Percentiles rank a stretch among this genome's conserved stretches.
These are phyloP conservation scores for Meredithiella fracta DNA, from an alignment of 2,329 filamentous ascomycete species.

Conservation along the genomic window DNA sequence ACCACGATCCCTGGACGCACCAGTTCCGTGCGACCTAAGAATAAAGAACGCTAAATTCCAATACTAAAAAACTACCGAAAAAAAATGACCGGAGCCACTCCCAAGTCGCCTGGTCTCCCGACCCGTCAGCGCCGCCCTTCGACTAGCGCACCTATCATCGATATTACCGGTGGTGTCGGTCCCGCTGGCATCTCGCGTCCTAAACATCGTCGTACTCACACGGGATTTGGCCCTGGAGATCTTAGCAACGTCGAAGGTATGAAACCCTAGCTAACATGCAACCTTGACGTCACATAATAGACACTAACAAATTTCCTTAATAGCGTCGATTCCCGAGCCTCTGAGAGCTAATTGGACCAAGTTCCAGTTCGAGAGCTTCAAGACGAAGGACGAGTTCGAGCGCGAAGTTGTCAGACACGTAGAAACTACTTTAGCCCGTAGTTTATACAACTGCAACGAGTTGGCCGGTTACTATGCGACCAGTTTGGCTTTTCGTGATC, in stretches of 20 bases:
- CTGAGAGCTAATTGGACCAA: slow-evolving; percentile 66
- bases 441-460: slow-evolving; percentile 97
- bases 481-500: slow-evolving; percentile 80
- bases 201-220: slow-evolving; percentile 95
- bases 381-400: slow-evolving; percentile 68
- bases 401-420: slow-evolving; percentile 82
- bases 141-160: slow-evolving; percentile 64
- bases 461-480: slow-evolving; percentile 81
- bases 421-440: slow-evolving; percentile 88
- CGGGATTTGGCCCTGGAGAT: slow-evolving; percentile 75
- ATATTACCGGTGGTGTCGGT: slow-evolving; percentile 73
- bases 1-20: background rate
- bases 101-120: slow-evolving; percentile 22
- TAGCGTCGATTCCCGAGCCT: slow-evolving; percentile 68
- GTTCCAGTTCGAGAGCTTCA: slow-evolving; percentile 50
- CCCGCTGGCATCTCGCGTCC: slow-evolving; percentile 71
- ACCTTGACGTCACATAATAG: background rate
- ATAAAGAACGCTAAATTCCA: too few species aligned
- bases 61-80: background rate
- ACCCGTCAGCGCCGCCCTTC: slow-evolving; percentile 66
- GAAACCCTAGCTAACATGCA: slow-evolving; percentile 13
- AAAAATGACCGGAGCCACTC: background rate
- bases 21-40: background rate
- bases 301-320: background rate
- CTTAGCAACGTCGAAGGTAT: slow-evolving; percentile 87